A percentile compares a stretch with the other conserved stretches of the same genome.
These are phyloP conservation scores for Podaxis sp. DNA, from an alignment of 768 basidiomycete species.

Conservation along the genomic window DNA sequence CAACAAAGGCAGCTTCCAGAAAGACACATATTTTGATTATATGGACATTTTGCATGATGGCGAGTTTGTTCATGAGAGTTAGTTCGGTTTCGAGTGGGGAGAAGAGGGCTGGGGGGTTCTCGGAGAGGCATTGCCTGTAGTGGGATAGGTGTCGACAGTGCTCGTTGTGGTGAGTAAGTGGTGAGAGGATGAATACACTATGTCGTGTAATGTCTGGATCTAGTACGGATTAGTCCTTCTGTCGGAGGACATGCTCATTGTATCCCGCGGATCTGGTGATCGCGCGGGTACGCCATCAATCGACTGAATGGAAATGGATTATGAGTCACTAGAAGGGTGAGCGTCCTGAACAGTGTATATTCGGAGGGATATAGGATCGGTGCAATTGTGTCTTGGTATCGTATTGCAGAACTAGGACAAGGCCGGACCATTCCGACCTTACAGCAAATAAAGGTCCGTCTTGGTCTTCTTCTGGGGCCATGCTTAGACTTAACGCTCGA, in stretches of 20 bases:
- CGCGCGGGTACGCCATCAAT: conserved; percentile 71
- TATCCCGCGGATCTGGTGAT: conserved; percentile 76
- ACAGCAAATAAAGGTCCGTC: conserved; percentile 48
- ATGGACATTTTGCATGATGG: conserved; percentile 34
- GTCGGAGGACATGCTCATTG: conserved; percentile 83
- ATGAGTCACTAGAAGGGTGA: neutral
- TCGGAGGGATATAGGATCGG: conserved; percentile 89
- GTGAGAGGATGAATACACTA: conserved; percentile 51
- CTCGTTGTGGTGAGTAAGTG: neutral
- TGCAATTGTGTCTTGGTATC: conserved; percentile 78
- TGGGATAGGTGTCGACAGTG: neutral
- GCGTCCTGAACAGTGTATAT: conserved; percentile 53
- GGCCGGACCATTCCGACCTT: conserved; percentile 75
- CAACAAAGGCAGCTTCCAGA: neutral
- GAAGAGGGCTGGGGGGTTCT: conserved; percentile 70
- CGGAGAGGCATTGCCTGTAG: conserved; percentile 92
- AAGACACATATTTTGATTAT: neutral
- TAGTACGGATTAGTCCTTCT: conserved; percentile 82
- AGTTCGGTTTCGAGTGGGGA: conserved; percentile 77
- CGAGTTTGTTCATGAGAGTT: conserved; percentile 82
- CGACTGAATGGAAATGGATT: neutral
- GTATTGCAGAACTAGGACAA: conserved; percentile 77
- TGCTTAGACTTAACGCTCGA: neutral
- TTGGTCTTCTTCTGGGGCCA: conserved; percentile 2
- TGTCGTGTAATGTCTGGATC: conserved; percentile 95